A percentile compares a stretch with the other conserved stretches of the same genome.
These are phyloP conservation scores for Elongisporangium prolatum DNA, from an alignment of 352 stramenopile genomes.

Conservation along the genomic window DNA sequence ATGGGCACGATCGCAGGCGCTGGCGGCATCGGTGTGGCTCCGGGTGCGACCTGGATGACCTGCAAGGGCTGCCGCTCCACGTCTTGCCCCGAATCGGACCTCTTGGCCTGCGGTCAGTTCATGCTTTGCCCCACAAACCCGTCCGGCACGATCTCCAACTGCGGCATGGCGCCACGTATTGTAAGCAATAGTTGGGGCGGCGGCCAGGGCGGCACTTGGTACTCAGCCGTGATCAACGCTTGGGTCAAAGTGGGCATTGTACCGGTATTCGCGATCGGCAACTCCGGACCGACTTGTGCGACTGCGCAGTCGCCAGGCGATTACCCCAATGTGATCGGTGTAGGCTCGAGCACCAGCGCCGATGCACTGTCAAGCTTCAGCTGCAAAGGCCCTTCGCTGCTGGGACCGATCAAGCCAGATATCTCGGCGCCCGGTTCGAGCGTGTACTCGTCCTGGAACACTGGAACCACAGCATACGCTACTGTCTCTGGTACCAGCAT, in stretches of 20 bases:
- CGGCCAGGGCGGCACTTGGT: constrained; percentile 6
- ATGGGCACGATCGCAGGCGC: constrained; percentile 13
- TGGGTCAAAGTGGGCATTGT: constrained; percentile 21
- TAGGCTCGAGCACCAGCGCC: constrained; percentile 13
- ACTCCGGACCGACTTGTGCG: constrained; percentile 8
- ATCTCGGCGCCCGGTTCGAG: constrained; percentile 11
- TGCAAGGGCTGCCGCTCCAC: constrained; percentile 12
- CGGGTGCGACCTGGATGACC: constrained; percentile 10
- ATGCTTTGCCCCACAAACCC: constrained; percentile 6
- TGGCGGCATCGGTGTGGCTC: constrained; percentile 12
- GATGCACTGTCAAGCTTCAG: constrained; percentile 13
- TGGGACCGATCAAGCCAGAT: constrained; percentile 13
- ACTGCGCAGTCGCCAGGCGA: constrained; percentile 11
- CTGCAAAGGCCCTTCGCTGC: constrained; percentile 11
- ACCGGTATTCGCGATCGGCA: constrained; percentile 19
- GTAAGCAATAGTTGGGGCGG: constrained; percentile 14
- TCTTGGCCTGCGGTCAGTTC: constrained; percentile 6
- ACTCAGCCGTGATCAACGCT: constrained; percentile 10
- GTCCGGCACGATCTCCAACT: constrained; percentile 1
- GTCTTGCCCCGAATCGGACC: constrained; percentile 2
- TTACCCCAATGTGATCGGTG: constrained; percentile 15
- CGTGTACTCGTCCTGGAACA: constrained; percentile 6
- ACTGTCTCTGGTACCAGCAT: constrained; percentile 9
- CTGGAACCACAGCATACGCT: not conserved
- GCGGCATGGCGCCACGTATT: constrained; percentile 9